Percentiles rank a stretch among this genome's conserved stretches.
phyloP scores from a whole-genome alignment of 805 yeast species.

The Candida loeiensis region DNA sequence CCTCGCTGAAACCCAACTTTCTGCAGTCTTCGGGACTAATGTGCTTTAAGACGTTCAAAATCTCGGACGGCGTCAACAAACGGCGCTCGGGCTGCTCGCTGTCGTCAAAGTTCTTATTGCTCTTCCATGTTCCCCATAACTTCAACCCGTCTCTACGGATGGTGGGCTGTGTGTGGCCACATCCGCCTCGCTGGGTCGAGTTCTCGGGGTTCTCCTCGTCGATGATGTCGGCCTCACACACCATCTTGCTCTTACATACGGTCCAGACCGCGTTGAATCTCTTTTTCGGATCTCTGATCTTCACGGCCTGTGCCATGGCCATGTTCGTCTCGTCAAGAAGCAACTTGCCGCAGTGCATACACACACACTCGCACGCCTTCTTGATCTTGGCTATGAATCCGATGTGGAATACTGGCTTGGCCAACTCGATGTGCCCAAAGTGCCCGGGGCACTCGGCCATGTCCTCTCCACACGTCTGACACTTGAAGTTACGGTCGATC shows the following conservation, averaged over 20 bases:
- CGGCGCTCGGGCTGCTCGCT: constrained; percentile 90
- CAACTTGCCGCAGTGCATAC: constrained; percentile 98
- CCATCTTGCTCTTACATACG: constrained; percentile 84
- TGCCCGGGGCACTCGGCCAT: constrained; percentile 99
- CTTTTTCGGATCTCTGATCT: constrained; percentile 89
- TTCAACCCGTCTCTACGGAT: constrained; percentile 94
- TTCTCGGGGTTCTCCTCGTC: constrained; percentile 53
- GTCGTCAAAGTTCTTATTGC: constrained; percentile 76
- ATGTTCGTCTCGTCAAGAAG: constrained; percentile 80
- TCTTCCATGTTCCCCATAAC: constrained; percentile 98
- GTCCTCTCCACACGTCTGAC: constrained; percentile 99
- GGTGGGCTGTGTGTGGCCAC: constrained; percentile 96
- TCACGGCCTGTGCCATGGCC: constrained; percentile 81
- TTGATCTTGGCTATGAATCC: constrained; percentile 95
- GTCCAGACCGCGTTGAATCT: constrained; percentile 97
- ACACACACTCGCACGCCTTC: constrained; percentile 92
- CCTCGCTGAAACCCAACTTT: constrained; percentile 86
- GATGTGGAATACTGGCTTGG: constrained; percentile 97
- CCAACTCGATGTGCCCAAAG: constrained; percentile 97
- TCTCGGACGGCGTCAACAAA: constrained; percentile 81
- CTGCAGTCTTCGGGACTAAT: constrained; percentile 80
- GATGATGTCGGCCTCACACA: constrained; percentile 85
- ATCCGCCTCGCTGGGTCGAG: constrained; percentile 80
- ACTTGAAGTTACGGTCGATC: constrained; percentile 92
- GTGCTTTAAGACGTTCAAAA: constrained; percentile 86